phyloP scores from a whole-genome alignment of 495 filamentous ascomycete genomes.

The Neurospora intermedia region DNA sequence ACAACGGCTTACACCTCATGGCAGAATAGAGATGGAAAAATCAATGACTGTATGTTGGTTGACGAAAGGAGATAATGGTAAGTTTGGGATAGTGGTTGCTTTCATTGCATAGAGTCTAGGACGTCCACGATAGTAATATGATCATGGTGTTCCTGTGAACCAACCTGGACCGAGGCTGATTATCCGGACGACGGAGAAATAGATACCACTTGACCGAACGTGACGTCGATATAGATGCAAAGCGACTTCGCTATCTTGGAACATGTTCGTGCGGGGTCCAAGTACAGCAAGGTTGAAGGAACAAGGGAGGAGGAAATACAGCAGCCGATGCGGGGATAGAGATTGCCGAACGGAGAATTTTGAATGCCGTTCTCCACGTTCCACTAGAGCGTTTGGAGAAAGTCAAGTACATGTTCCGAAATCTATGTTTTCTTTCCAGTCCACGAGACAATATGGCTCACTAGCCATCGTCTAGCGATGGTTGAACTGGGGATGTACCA shows the following conservation, averaged over 20 bases:
- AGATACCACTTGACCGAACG: background rate
- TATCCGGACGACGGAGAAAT: background rate
- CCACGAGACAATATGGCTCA: slow-evolving; percentile 1
- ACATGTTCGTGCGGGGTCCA: background rate
- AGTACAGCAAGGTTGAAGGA: background rate
- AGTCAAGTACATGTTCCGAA: slow-evolving; percentile 1
- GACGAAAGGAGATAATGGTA: background rate
- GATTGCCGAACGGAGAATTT: background rate
- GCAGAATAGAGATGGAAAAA: background rate
- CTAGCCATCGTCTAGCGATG: background rate
- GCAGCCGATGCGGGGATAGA: background rate
- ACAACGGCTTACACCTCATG: background rate
- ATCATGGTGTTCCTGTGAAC: background rate
- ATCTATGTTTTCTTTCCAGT: background rate
- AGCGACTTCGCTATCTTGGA: background rate
- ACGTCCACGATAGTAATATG: background rate
- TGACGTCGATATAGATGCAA: background rate
- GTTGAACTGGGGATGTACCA: background rate
- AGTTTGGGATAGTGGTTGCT: background rate
- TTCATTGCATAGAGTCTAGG: background rate
- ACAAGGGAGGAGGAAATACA: background rate
- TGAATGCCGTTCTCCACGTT: slow-evolving; percentile 1
- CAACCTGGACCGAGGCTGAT: background rate
- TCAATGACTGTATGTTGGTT: background rate
- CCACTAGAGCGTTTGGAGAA: slow-evolving; percentile 10